A percentile compares a stretch with the other conserved stretches of the same genome.
phyloP scores from a whole-genome alignment of 1,139 yeast species.

The Saccharomyces hybrid region DNA sequence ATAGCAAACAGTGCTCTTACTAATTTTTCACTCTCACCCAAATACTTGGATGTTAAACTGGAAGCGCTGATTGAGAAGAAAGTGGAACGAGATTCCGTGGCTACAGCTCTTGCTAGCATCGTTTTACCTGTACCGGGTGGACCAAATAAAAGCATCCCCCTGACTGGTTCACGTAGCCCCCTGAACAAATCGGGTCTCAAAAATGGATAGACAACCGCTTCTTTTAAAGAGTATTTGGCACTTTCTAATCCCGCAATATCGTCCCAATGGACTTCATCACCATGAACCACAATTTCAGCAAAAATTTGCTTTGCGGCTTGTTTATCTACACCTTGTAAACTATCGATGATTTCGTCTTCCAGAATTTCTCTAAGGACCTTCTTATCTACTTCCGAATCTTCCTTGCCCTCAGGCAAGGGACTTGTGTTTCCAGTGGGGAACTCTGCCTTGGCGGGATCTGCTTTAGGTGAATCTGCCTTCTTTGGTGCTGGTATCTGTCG shows the following conservation, averaged over 20 bases:
- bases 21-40: slow-evolving; percentile 91
- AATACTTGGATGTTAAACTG: slow-evolving; percentile 79
- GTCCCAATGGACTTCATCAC: slow-evolving; percentile 95
- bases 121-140: slow-evolving; percentile 99
- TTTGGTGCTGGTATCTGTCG: slow-evolving; percentile 3
- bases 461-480: slow-evolving; percentile 3
- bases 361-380: slow-evolving; percentile 24
- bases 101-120: slow-evolving; percentile 95
- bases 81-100: slow-evolving; percentile 91
- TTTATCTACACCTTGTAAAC: slow-evolving; percentile 44
- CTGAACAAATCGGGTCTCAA: slow-evolving; percentile 85
- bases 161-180: slow-evolving; percentile 89
- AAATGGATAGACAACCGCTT: slow-evolving; percentile 94
- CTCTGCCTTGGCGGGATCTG: slow-evolving; percentile 3
- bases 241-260: slow-evolving; percentile 91
- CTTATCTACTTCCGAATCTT: slow-evolving; percentile 9
- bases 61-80: slow-evolving; percentile 91
- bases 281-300: slow-evolving; percentile 85
- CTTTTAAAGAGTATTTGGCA: slow-evolving; percentile 85
- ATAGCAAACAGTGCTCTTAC: slow-evolving; percentile 81
- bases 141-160: slow-evolving; percentile 93
- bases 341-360: slow-evolving; percentile 35
- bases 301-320: slow-evolving; percentile 77
- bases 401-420: slow-evolving; percentile 21
- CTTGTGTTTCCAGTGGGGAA: slow-evolving; percentile 27